phyloP scores from a whole-genome alignment of 129 eudicot genomes.

The Pittosporum tobira region DNA sequence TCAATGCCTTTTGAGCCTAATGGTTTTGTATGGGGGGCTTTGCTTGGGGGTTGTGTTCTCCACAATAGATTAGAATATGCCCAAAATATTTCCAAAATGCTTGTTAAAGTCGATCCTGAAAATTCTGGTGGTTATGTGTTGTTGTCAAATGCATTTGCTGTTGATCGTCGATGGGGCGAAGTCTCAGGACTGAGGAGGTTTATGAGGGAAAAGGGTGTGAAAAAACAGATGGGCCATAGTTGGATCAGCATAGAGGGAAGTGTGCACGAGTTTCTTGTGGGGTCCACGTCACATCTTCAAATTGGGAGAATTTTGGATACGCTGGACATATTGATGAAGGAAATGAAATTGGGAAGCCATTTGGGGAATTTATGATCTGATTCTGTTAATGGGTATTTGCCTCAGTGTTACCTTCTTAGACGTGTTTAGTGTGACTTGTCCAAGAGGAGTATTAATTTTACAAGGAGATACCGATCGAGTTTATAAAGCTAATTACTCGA shows the following conservation, averaged over 20 bases:
- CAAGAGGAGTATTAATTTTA: too few species aligned
- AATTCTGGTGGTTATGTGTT: constrained; percentile 54
- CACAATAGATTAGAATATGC: constrained; percentile 44
- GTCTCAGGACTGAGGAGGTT: constrained; percentile 32
- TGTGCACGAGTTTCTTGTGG: constrained; percentile 47
- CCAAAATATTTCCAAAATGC: constrained; percentile 30
- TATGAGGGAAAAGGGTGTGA: constrained; percentile 44
- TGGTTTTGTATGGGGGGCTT: constrained; percentile 64
- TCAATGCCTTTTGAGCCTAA: constrained; percentile 67
- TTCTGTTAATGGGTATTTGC: too few species aligned
- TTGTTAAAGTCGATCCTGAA: constrained; percentile 38
- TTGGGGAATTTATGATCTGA: neutral
- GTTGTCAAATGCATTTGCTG: constrained; percentile 53
- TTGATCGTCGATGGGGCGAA: constrained; percentile 36
- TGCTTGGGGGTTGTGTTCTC: constrained; percentile 62
- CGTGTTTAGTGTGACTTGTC: too few species aligned
- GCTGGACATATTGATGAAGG: constrained; percentile 25
- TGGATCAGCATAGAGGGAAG: constrained; percentile 42
- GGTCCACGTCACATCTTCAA: constrained; percentile 26
- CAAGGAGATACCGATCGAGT: too few species aligned
- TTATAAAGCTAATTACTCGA: too few species aligned
- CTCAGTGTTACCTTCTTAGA: too few species aligned
- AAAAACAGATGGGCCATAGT: constrained; percentile 43
- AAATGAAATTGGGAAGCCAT: constrained; percentile 28
- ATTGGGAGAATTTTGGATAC: constrained; percentile 12